Conservation (phyloP, 2,329 filamentous ascomycete species). For the Fusarium sambucinum region DNA sequence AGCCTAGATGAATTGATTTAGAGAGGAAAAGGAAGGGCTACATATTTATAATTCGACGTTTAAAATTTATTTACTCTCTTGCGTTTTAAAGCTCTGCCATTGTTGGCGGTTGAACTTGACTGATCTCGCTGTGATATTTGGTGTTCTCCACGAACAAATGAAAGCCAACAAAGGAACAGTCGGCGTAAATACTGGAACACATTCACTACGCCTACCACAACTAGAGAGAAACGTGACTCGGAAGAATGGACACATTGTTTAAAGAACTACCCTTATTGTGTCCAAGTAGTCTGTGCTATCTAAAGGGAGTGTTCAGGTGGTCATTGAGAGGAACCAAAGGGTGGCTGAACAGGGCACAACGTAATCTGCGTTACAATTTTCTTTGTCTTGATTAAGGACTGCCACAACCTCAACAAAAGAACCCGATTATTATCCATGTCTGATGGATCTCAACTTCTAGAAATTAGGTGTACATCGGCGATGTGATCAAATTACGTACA, state of each 20-base stretch:
- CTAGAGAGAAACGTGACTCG: no score
- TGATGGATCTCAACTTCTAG: no score
- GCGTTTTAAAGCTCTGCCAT: not conserved
- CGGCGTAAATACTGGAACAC: not conserved
- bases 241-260: not conserved
- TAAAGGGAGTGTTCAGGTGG: not conserved
- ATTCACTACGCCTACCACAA: no score
- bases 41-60: not conserved
- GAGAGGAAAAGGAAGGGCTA: not conserved
- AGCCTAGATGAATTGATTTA: not conserved
- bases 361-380: not conserved
- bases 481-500: not conserved
- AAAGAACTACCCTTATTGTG: rapidly evolving
- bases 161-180: not conserved
- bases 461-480: rapidly evolving
- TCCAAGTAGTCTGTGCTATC: no score
- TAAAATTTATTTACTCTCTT: rapidly evolving
- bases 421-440: no score
- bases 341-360: not conserved
- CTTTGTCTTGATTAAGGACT: not conserved
- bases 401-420: no score
- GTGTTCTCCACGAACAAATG: not conserved
- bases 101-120: no score
- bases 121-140: not conserved
- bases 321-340: not conserved